Evolutionary conservation across 2,329 filamentous ascomycete species (phyloP).

Genomic region (Lasiodiplodia gonubiensis): DNA sequence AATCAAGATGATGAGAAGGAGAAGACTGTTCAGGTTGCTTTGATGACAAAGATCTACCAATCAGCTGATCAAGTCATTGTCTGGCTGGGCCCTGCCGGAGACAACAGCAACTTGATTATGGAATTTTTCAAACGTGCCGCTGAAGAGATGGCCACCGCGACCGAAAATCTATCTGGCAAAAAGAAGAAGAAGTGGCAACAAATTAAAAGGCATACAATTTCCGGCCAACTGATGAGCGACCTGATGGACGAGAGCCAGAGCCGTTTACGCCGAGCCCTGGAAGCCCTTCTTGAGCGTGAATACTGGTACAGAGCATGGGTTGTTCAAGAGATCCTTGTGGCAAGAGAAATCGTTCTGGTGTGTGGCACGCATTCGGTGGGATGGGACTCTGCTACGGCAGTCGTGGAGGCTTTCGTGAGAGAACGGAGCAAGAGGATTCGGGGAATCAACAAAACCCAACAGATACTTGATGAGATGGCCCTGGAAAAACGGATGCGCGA

Average conservation of each 20-base stretch:
- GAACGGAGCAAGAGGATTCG: too few species aligned
- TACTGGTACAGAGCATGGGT: conserved; percentile 1
- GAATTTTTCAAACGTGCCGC: background rate
- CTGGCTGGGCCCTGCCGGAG: conserved; percentile 32
- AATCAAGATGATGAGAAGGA: conserved; percentile 42
- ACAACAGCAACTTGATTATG: background rate
- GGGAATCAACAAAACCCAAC: too few species aligned
- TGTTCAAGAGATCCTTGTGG: background rate
- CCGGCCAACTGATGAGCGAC: too few species aligned
- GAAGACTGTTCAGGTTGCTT: conserved; percentile 40
- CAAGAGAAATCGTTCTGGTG: background rate
- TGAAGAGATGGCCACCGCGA: background rate
- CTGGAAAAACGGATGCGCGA: too few species aligned
- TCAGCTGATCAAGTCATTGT: conserved; percentile 32
- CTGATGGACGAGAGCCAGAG: background rate
- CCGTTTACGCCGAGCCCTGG: background rate
- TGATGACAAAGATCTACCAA: conserved; percentile 45
- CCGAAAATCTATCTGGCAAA: too few species aligned
- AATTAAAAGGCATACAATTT: too few species aligned
- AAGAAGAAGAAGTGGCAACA: too few species aligned
- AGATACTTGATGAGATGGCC: background rate
- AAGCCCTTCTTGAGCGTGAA: background rate
- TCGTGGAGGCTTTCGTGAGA: background rate
- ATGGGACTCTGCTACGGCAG: background rate
- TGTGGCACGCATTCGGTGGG: background rate